Evolutionary conservation across 2,329 filamentous ascomycete genomes (phyloP), one percentile per base, ranked within the genome.

Genomic region (Paramyrothecium sp.): DNA sequence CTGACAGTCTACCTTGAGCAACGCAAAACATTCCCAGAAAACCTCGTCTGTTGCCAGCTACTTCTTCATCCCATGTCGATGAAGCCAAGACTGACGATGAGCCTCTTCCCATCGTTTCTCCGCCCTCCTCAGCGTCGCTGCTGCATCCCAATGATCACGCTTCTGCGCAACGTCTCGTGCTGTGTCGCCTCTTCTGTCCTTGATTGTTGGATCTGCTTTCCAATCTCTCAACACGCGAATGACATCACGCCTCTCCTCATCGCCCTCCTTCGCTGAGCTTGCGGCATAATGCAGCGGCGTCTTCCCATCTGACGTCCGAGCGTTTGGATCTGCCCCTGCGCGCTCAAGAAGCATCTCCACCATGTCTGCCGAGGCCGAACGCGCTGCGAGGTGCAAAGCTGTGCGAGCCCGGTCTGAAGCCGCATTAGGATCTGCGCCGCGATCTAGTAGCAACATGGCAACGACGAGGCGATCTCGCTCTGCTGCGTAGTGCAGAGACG

Each of bases 91-190:
- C 51, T 63, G 64, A n/a, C 61, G 63, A 56, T 69, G 69, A 4
- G 66, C 66, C 33, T 70, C 69, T 51, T 70, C 67, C 70, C 70
- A 72, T n/a, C 55, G 66, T 58, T 69, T 67, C 63, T 72, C 70
- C 0, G 70, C 69, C 53, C 70, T 61, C n/a, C 69, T 62, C 58
- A 72, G 30, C 16, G 69, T 71, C 10, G 68, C 58, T 47, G 70
- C 68, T 16, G 65, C 69, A 55, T 72, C 69, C 68, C 69, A 71
- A 16, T 64, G 64, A 7, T 70, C 68, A 48, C 69, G 64, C 54
- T 60, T 69, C 61, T 72, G 68, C 17, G 70, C 70, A n/a, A 69
- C 53, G 54, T 71, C 69, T 33, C 70, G 60, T 51, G 70, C 54
- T 48, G 67, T 68, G 44, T 67, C 62, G 1, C 67, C 65, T 55